These are phyloP conservation scores for Alternaria infectoria DNA, from an alignment of 2,329 filamentous ascomycete species.

Conservation along the genomic window DNA sequence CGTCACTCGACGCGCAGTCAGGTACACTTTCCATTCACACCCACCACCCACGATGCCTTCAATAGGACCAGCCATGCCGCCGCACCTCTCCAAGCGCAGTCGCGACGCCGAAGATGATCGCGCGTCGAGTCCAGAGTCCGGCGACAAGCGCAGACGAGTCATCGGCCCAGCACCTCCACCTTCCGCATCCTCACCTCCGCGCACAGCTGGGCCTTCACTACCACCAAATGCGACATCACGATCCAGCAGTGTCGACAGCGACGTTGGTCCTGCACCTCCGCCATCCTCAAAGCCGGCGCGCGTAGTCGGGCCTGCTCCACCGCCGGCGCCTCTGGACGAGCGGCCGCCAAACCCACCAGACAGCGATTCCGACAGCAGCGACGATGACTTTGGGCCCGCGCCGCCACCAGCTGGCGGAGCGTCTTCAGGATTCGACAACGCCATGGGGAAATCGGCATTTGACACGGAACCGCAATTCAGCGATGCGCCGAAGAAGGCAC, in stretches of 20 bases:
- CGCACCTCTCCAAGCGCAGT: constrained; percentile 65
- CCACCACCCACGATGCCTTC: constrained; percentile 63
- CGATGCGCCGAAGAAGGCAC: constrained; percentile 53
- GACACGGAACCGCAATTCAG: constrained; percentile 40
- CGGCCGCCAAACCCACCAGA: constrained; percentile 48
- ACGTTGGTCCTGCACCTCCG: constrained; percentile 49
- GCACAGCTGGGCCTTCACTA: constrained; percentile 59
- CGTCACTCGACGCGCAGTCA: constrained; percentile 13
- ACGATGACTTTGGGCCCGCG: constrained; percentile 56
- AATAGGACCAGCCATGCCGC: constrained; percentile 73
- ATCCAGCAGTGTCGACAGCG: constrained; percentile 35
- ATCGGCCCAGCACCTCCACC: constrained; percentile 64
- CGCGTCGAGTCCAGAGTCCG: constrained; percentile 49
- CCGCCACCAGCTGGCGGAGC: constrained; percentile 44
- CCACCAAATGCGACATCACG: constrained; percentile 51
- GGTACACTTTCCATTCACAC: not conserved
- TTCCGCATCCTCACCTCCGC: constrained; percentile 32
- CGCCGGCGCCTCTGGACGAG: constrained; percentile 58
- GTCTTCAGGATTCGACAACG: constrained; percentile 15
- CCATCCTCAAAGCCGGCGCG: constrained; percentile 50
- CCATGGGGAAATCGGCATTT: constrained; percentile 34
- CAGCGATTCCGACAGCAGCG: constrained; percentile 46
- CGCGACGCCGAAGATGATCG: constrained; percentile 53
- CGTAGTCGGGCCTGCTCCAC: constrained; percentile 61
- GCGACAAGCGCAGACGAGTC: constrained; percentile 59